Conservation (phyloP, 441 rosid genomes). For the Populus hybrid region DNA sequence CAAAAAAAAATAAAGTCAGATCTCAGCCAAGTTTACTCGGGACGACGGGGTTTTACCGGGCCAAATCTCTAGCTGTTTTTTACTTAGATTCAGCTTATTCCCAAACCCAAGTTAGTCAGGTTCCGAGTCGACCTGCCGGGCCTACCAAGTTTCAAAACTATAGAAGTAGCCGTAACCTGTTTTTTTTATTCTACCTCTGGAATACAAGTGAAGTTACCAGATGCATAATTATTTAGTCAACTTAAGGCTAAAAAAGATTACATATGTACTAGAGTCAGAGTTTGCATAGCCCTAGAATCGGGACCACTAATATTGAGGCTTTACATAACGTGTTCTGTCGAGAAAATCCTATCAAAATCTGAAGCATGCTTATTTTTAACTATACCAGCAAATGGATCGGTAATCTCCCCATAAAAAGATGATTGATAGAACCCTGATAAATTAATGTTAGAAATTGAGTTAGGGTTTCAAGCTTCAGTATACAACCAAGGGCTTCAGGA, state of each 20-base stretch:
- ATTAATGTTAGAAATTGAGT: constrained; percentile 27
- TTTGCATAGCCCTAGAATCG: constrained; percentile 45
- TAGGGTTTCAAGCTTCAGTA: constrained; percentile 34
- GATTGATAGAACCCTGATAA: constrained; percentile 21
- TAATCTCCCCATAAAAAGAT: constrained; percentile 24
- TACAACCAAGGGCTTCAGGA: constrained; percentile 58
- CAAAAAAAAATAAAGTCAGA: too few relatives aligned
- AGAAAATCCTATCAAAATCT: constrained; percentile 42
- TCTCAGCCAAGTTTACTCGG: too few relatives aligned
- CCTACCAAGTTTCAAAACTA: too few relatives aligned
- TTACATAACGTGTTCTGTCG: constrained; percentile 43
- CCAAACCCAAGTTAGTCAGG: rapidly evolving
- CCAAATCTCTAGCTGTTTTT: too few relatives aligned
- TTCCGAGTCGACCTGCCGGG: too few relatives aligned
- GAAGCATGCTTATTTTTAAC: constrained; percentile 39
- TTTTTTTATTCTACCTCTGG: not conserved
- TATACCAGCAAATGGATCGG: constrained; percentile 21
- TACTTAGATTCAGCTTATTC: too few relatives aligned
- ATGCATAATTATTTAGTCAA: constrained; percentile 17
- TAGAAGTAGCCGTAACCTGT: not conserved
- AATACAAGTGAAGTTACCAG: not conserved
- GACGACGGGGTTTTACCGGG: too few relatives aligned
- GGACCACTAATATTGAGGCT: constrained; percentile 65
- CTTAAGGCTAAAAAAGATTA: constrained; percentile 25
- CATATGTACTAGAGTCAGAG: constrained; percentile 30